A percentile compares a stretch with the other conserved stretches of the same genome.
These are phyloP conservation scores for Botrytis deweyae DNA, from an alignment of 2,329 filamentous ascomycete genomes.

Conservation along the genomic window DNA sequence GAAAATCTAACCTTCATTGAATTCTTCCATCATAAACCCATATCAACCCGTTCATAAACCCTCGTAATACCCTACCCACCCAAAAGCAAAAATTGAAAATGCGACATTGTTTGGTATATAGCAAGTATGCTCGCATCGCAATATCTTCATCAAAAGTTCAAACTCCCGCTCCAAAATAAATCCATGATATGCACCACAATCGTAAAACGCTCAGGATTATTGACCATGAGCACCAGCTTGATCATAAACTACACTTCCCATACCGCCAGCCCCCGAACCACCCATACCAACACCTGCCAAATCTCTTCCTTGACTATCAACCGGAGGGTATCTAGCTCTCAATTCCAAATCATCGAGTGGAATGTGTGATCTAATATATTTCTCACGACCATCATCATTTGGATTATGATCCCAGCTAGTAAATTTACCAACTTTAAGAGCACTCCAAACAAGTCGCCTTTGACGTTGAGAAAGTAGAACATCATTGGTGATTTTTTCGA, in stretches of 20 bases:
- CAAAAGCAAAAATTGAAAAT: neutral
- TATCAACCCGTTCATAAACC: neutral
- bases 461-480: slow-evolving; percentile 77
- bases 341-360: slow-evolving; percentile 79
- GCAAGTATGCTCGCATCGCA: neutral
- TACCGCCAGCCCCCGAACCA: slow-evolving; percentile 21
- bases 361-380: slow-evolving; percentile 83
- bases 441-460: slow-evolving; percentile 75
- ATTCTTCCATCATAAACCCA: neutral
- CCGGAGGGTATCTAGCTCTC: slow-evolving; percentile 68
- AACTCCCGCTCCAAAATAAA: slow-evolving; percentile 1
- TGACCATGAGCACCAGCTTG: slow-evolving; percentile 32
- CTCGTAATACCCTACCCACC: neutral
- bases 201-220: slow-evolving; percentile 9
- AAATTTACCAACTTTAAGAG: slow-evolving; percentile 72
- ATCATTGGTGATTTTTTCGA: slow-evolving; percentile 70
- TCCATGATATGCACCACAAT: neutral
- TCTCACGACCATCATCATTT: slow-evolving; percentile 63
- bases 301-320: slow-evolving; percentile 46
- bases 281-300: slow-evolving; percentile 24
- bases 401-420: slow-evolving; percentile 87
- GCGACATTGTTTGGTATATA: neutral
- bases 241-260: slow-evolving; percentile 26
- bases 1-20: neutral
- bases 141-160: neutral